Evolutionary conservation across 768 basidiomycete species (phyloP).

Genomic region (Kwoniella sp.): DNA sequence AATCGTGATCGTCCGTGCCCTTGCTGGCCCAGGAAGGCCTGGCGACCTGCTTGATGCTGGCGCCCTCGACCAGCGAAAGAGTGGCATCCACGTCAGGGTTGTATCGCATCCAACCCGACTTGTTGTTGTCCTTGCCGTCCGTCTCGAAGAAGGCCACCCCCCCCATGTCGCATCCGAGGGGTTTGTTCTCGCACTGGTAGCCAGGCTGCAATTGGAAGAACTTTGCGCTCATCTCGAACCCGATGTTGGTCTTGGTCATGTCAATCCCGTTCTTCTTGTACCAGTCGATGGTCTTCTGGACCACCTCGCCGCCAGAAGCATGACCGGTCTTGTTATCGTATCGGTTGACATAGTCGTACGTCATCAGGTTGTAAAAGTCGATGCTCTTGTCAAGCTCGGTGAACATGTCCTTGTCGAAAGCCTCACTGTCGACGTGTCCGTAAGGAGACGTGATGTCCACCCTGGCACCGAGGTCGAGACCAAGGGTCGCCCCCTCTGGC

Average conservation of each 20-base stretch:
- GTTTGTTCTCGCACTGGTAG: background rate
- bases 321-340: slow-evolving; percentile 15
- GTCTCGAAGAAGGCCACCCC: slow-evolving; percentile 1
- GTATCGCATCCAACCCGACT: slow-evolving; percentile 12
- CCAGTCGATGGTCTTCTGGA: slow-evolving; percentile 13
- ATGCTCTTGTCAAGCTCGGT: slow-evolving; percentile 19
- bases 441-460: background rate
- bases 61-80: background rate
- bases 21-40: no score
- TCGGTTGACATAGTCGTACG: slow-evolving; percentile 22
- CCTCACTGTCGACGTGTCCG: slow-evolving; percentile 14
- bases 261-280: slow-evolving; percentile 11
- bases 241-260: slow-evolving; percentile 27
- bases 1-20: no score
- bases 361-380: slow-evolving; percentile 39
- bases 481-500: slow-evolving; percentile 1
- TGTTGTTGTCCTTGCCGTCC: slow-evolving; percentile 3
- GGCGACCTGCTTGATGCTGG: no score
- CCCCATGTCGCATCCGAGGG: slow-evolving; percentile 23
- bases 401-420: slow-evolving; percentile 13
- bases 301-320: slow-evolving; percentile 26
- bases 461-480: slow-evolving; percentile 19
- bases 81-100: slow-evolving; percentile 8
- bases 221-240: slow-evolving; percentile 29
- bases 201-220: slow-evolving; percentile 16